Evolutionary conservation across 2,329 filamentous ascomycete genomes (phyloP).

Genomic region (Curvularia sp.): DNA sequence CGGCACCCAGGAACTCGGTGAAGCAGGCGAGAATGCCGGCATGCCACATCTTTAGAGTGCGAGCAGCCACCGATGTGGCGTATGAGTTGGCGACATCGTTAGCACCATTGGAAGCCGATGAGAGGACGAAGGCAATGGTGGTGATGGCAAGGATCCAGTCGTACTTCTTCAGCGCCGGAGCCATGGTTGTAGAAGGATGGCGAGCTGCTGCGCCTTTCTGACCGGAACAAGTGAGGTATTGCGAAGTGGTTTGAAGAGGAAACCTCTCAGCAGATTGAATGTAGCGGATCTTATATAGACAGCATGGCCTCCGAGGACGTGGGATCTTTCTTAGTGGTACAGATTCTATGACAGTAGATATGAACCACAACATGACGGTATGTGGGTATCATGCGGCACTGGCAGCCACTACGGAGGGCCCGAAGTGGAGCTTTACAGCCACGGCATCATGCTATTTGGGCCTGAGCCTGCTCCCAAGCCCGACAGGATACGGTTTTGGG

Average conservation of each 20-base stretch:
- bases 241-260: background rate
- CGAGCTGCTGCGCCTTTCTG: conserved; percentile 7
- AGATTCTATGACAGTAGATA: conserved; percentile 1
- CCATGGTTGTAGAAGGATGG: conserved; percentile 9
- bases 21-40: conserved; percentile 58
- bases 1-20: conserved; percentile 62
- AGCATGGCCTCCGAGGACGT: background rate
- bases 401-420: conserved; percentile 4
- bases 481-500: background rate
- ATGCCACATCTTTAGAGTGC: conserved; percentile 61
- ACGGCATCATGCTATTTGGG: conserved; percentile 8
- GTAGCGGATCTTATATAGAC: conserved; percentile 11
- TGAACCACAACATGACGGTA: background rate
- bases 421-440: conserved; percentile 13
- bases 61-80: conserved; percentile 54
- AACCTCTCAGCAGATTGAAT: background rate
- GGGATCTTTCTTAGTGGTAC: conserved; percentile 1
- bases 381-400: conserved; percentile 4
- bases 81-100: conserved; percentile 65
- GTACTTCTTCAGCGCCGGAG: conserved; percentile 33
- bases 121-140: conserved; percentile 48
- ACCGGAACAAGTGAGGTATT: conserved; percentile 2
- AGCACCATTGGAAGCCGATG: conserved; percentile 52
- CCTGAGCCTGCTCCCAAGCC: background rate
- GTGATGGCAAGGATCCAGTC: conserved; percentile 54